phyloP scores from a whole-genome alignment of 2,329 filamentous ascomycete genomes.

The Hypoxylon sp. region DNA sequence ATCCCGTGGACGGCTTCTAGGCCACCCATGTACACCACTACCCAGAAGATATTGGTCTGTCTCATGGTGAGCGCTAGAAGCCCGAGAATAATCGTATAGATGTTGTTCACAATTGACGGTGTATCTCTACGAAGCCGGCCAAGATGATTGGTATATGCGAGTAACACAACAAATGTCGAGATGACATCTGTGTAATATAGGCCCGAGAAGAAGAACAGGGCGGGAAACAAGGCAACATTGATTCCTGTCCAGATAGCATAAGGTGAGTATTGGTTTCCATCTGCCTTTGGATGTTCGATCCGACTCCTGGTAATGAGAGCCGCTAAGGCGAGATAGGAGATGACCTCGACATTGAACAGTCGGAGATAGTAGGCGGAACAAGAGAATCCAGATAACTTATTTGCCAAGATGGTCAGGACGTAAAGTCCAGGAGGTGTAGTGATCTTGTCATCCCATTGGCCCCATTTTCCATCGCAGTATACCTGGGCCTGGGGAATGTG shows the following conservation, averaged over 20 bases:
- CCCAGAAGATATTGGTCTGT: slow-evolving; percentile 98
- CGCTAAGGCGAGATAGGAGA: slow-evolving; percentile 57
- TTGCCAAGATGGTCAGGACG: slow-evolving; percentile 57
- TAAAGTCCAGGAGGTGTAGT: slow-evolving; percentile 90
- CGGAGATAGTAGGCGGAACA: slow-evolving; percentile 61
- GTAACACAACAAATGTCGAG: slow-evolving; percentile 80
- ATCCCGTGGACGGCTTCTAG: slow-evolving; percentile 66
- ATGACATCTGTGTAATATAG: slow-evolving; percentile 95
- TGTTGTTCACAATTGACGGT: slow-evolving; percentile 54
- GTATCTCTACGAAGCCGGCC: slow-evolving; percentile 54
- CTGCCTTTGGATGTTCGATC: slow-evolving; percentile 49
- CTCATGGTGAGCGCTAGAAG: slow-evolving; percentile 78
- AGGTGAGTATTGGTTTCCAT: slow-evolving; percentile 49
- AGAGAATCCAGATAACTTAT: slow-evolving; percentile 48
- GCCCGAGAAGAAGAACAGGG: slow-evolving; percentile 94
- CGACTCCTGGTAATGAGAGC: slow-evolving; percentile 65
- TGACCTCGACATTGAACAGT: slow-evolving; percentile 61
- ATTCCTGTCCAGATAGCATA: slow-evolving; percentile 72
- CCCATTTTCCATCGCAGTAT: slow-evolving; percentile 81
- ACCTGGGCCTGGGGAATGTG: slow-evolving; percentile 91
- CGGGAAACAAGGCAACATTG: slow-evolving; percentile 87
- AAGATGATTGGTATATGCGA: slow-evolving; percentile 72
- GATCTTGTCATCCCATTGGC: slow-evolving; percentile 94
- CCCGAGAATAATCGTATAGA: slow-evolving; percentile 67
- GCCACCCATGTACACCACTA: slow-evolving; percentile 79